phyloP scores from a whole-genome alignment of 2,329 filamentous ascomycete species.

The Thielaviopsis euricoi region DNA sequence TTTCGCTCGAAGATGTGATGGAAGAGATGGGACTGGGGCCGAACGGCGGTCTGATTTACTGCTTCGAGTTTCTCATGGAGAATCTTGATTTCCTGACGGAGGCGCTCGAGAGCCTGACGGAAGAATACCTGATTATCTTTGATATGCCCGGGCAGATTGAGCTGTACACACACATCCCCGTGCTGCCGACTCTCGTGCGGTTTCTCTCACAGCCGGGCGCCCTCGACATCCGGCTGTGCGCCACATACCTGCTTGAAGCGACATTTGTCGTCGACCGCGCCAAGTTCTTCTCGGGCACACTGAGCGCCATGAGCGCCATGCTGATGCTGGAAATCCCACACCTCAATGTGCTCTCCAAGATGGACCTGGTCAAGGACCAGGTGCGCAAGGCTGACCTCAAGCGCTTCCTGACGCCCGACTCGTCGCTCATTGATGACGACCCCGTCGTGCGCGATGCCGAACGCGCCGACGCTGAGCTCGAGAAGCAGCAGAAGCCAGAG shows the following conservation, averaged over 20 bases:
- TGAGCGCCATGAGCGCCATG: constrained; percentile 98
- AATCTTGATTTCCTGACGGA: constrained; percentile 87
- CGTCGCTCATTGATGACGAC: constrained; percentile 66
- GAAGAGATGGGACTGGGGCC: constrained; percentile 82
- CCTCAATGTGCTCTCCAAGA: constrained; percentile 91
- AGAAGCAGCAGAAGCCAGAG: constrained; percentile 35
- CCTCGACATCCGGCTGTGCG: constrained; percentile 81
- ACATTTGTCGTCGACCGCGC: constrained; percentile 91
- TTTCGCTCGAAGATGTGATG: constrained; percentile 90
- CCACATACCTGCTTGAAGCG: constrained; percentile 84
- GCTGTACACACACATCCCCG: constrained; percentile 90
- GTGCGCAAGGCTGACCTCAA: constrained; percentile 77
- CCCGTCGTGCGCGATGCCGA: constrained; percentile 30
- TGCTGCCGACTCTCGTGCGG: constrained; percentile 69
- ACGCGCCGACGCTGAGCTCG: constrained; percentile 39
- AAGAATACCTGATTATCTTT: constrained; percentile 94
- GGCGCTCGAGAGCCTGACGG: constrained; percentile 67
- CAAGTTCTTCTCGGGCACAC: constrained; percentile 91
- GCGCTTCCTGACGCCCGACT: constrained; percentile 77
- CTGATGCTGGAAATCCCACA: constrained; percentile 95
- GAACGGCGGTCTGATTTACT: constrained; percentile 88
- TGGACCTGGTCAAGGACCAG: constrained; percentile 88
- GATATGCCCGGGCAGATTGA: constrained; percentile 99
- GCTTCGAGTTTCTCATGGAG: constrained; percentile 88
- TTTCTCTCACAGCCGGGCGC: constrained; percentile 64